phyloP scores from a whole-genome alignment of 345 rosid species.

The Balakata baccata region DNA sequence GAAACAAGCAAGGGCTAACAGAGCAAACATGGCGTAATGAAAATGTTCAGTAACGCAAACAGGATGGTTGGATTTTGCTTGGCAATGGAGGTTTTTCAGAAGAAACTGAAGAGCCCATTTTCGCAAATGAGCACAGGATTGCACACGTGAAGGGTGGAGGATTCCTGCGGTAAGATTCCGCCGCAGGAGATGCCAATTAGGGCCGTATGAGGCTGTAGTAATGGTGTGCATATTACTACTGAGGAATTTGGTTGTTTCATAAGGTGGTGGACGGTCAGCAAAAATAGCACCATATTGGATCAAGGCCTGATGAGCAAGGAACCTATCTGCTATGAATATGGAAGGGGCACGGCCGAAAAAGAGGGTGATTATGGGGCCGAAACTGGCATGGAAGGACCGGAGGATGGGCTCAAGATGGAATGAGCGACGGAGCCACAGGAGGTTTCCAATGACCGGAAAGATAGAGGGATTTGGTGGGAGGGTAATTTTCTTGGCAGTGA shows the following conservation, averaged over 20 bases:
- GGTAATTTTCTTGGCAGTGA: neutral
- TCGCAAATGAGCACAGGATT: conserved; percentile 9
- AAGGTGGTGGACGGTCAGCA: conserved; percentile 3
- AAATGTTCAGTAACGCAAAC: conserved; percentile 1
- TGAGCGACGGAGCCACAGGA: conserved; percentile 1
- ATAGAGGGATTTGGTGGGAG: conserved; percentile 1
- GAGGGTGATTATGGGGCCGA: conserved; percentile 15
- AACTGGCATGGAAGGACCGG: conserved; percentile 4
- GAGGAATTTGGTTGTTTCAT: neutral
- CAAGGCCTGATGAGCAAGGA: conserved; percentile 21
- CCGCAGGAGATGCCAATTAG: conserved; percentile 23
- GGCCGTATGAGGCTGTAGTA: conserved; percentile 6
- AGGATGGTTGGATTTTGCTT: neutral
- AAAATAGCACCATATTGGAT: conserved; percentile 14
- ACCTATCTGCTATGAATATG: conserved; percentile 21
- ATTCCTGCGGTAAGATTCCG: conserved; percentile 22
- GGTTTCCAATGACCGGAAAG: neutral
- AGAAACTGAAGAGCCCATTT: conserved; percentile 12
- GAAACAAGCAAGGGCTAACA: conserved; percentile 19
- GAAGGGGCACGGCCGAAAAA: conserved; percentile 4
- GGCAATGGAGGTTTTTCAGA: neutral
- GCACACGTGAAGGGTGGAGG: conserved; percentile 23
- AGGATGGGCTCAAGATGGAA: neutral
- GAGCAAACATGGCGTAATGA: conserved; percentile 13
- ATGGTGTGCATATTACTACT: neutral